These are phyloP conservation scores for Calonectria pseudoturangicola DNA, from an alignment of 2,329 filamentous ascomycete species.

Conservation along the genomic window DNA sequence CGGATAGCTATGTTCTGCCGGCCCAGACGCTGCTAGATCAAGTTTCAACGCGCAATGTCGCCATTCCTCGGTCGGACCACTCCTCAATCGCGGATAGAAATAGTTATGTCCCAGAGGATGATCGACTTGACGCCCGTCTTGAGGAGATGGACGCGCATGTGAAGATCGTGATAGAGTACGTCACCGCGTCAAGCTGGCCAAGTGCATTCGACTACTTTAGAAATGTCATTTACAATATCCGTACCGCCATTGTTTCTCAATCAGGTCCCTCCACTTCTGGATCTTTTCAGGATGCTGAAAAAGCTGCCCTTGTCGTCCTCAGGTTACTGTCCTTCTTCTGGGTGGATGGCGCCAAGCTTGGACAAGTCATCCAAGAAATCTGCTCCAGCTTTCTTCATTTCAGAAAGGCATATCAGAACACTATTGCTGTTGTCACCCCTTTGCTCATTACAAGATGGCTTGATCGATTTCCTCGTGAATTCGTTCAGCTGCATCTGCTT, in stretches of 20 bases:
- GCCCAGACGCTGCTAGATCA: conserved; percentile 75
- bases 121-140: conserved; percentile 59
- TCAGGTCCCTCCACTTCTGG: conserved; percentile 59
- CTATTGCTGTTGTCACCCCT: conserved; percentile 77
- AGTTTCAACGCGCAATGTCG: conserved; percentile 61
- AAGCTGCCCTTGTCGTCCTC: conserved; percentile 71
- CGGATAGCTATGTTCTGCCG: conserved; percentile 74
- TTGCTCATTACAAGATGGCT: conserved; percentile 80
- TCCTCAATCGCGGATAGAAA: conserved; percentile 44
- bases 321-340: conserved; percentile 78
- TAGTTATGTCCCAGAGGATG: conserved; percentile 46
- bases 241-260: conserved; percentile 65
- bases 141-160: conserved; percentile 72
- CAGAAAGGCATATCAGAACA: conserved; percentile 77
- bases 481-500: conserved; percentile 76
- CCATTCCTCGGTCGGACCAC: conserved; percentile 57
- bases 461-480: conserved; percentile 78
- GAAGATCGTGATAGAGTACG: conserved; percentile 76
- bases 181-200: conserved; percentile 79
- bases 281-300: conserved; percentile 70
- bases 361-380: conserved; percentile 78
- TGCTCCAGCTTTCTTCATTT: conserved; percentile 81
- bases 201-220: conserved; percentile 76
- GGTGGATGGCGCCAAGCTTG: conserved; percentile 78
- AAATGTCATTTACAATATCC: conserved; percentile 70